A percentile compares a stretch with the other conserved stretches of the same genome.
Conservation (phyloP, 2,329 filamentous ascomycete genomes). For the Neonectria punicea region DNA sequence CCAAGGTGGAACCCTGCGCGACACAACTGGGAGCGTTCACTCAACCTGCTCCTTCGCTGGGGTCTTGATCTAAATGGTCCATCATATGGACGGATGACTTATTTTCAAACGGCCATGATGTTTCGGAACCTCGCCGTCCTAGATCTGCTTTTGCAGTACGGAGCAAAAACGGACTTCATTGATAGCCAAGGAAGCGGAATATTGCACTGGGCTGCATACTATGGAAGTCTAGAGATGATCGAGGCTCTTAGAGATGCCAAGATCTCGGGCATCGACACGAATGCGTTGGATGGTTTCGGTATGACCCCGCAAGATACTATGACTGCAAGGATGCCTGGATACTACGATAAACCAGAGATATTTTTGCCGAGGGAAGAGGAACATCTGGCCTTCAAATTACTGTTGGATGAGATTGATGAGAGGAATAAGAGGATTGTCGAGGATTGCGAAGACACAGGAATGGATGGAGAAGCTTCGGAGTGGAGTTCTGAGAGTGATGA, state of each 20-base stretch:
- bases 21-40: neutral
- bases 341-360: neutral
- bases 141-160: neutral
- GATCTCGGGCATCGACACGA: neutral
- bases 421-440: neutral
- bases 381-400: neutral
- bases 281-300: neutral
- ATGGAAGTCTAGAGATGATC: neutral
- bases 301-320: neutral
- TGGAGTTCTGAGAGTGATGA: neutral
- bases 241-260: neutral
- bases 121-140: neutral
- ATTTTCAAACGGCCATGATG: neutral
- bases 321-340: neutral
- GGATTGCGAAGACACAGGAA: neutral
- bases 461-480: neutral
- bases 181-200: neutral
- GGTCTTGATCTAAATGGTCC: neutral
- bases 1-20: neutral
- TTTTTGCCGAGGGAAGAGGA: neutral
- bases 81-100: accelerated
- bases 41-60: neutral
- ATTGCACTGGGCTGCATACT: neutral
- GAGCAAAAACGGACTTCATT: neutral
- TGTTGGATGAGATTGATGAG: neutral